These are phyloP conservation scores for Microcos paniculata DNA, from an alignment of 345 rosid genomes.

Conservation along the genomic window DNA sequence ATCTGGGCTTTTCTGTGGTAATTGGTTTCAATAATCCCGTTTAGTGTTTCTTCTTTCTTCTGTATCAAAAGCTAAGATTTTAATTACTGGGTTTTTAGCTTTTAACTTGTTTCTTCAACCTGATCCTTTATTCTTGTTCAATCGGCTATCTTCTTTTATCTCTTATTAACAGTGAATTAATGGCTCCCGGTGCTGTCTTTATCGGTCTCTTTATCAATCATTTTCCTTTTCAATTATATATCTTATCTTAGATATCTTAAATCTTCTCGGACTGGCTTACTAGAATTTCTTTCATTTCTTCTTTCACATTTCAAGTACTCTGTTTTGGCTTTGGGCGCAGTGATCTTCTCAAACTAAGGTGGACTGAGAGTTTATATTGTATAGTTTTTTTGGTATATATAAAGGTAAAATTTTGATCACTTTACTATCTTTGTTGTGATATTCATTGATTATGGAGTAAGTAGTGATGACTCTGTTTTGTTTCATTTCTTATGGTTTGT, in stretches of 20 bases:
- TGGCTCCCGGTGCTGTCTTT: not conserved
- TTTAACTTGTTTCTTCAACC: not conserved
- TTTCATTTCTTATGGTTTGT: not conserved
- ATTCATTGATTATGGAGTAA: not conserved
- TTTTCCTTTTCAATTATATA: not conserved
- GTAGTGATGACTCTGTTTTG: not conserved
- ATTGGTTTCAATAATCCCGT: not conserved
- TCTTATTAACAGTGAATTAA: not conserved
- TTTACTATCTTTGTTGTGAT: not conserved
- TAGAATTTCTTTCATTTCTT: not conserved
- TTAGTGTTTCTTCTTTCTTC: not conserved
- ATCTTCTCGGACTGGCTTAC: not conserved
- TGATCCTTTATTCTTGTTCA: slow-evolving; percentile 3
- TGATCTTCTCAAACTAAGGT: not conserved
- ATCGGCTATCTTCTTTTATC: not conserved
- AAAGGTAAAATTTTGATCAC: slow-evolving; percentile 6
- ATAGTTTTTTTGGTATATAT: not conserved
- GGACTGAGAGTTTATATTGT: not conserved
- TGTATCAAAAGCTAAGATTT: not conserved
- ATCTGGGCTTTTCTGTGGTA: not conserved
- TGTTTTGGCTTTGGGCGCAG: slow-evolving; percentile 16
- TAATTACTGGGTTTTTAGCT: not conserved
- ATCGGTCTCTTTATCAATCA: not conserved
- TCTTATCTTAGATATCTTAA: not conserved
- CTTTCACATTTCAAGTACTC: not conserved